Evolutionary conservation across 192 early-diverging fungal species (phyloP), one percentile per base, ranked within the genome.

Genomic region (Coemansia sp.): DNA sequence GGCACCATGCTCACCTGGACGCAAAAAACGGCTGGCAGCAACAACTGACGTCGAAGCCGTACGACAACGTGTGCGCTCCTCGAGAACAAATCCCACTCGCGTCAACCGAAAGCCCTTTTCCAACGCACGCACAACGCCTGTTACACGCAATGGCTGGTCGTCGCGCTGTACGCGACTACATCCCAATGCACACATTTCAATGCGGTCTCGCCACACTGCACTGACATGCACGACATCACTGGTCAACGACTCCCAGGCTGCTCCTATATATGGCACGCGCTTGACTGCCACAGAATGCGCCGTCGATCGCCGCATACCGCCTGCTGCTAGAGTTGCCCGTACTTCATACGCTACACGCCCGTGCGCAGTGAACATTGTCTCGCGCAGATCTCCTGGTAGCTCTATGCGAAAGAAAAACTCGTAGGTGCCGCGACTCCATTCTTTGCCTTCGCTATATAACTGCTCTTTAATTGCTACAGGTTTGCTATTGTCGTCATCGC

Each of bases 291-390:
- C 58, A 26, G 67, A 48, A 19, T 58, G 62, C 50, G 61, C 64
- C 6, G 67, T 50, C 48, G 64, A 49, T 31, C 69, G 71, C 58
- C 60, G 66, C n/a, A 63, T 60, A 5, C 59, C 58, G 25, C 62
- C 60, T 22, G 66, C 18, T 6, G 67, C 50, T 32, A 78, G 56
- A 1, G 55, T 54, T 5, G 76, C 76, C 0, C 67, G 70, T 31
- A 73, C 63, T 57, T 79, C 71, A 68, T 79, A 79, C 12, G 76
- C 58, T 14, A 79, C 70, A 3, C 63, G 63, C 63, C 67, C 69
- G 52, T 73, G 71, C 56, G 72, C 76, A 4, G 76, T 79, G 64
- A 66, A 73, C 76, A 79, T 79, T 62, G 76, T 79, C 60, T 79
- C 76, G 67, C 67, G 62, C 63, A 79, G 48, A 25, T 68, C 53